Evolutionary conservation across 208 protist genomes (phyloP), one percentile per base, ranked within the genome.

Genomic region (Trypanosoma melophagium): DNA sequence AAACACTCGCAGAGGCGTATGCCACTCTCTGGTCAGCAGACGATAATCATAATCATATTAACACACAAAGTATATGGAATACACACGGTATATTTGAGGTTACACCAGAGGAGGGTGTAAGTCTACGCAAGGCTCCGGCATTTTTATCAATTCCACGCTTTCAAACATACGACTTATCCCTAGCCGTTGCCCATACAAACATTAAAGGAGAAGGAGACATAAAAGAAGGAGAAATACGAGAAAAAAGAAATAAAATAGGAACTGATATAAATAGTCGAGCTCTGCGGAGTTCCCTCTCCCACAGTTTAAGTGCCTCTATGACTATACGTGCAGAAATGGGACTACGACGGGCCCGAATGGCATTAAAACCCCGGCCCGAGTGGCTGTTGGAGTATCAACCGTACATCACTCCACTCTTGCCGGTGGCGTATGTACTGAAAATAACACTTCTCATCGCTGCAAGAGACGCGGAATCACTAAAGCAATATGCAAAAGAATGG

Each of bases 301-400:
- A 57, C 38, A 91, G 85, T 65, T 69, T 92, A 14, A 81, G 75
- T 58, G 79, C 80, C 10, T 86, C 79, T 19, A 81, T 87, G 67
- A 89, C 71, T 42, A 82, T 89, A 42, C 76, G 83, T 2, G 72
- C 79, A n/a, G 76, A 74, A 31, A 80, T 87, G 71, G 81, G 83
- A 16, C 75, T 92, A 69, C 77, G 69, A 54, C 81, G 86, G 10
- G 82, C 86, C 2, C 74, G 86, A n/a, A 80, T 86, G 79, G 31
- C 68, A 35, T 71, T 84, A 17, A 60, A 71, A 35, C 82, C 80
- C 31, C 68, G 74, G 42, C 82, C 81, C 0, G 73, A 81, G 10
- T 88, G 82, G 80, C 55, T 92, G 47, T 61, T 89, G 28, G 73
- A 80, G 28, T 87, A 92, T 61, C 82, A 92, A 61, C 75, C 82